phyloP scores from a whole-genome alignment of 2,329 filamentous ascomycete genomes.

The Scytalidium lignicola region DNA sequence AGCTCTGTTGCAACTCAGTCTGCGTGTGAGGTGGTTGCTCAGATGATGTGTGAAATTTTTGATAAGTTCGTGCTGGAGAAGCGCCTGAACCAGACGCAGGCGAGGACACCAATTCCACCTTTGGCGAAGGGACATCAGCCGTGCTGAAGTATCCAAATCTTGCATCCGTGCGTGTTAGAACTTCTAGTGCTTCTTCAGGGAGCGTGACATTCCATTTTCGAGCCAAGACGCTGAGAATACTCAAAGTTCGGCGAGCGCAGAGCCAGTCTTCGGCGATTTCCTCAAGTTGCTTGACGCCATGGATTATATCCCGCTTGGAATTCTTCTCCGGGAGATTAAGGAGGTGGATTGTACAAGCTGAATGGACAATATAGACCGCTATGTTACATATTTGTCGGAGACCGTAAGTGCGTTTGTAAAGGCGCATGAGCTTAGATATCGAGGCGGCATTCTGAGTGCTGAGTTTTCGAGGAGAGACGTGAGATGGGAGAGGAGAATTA shows the following conservation, averaged over 20 bases:
- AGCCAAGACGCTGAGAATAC: constrained; percentile 77
- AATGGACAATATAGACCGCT: constrained; percentile 91
- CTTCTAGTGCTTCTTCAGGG: constrained; percentile 72
- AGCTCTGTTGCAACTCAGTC: constrained; percentile 22
- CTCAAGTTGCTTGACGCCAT: constrained; percentile 86
- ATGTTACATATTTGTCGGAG: constrained; percentile 94
- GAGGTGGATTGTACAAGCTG: constrained; percentile 89
- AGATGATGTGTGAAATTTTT: constrained; percentile 5
- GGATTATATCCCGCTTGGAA: constrained; percentile 80
- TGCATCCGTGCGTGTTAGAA: constrained; percentile 72
- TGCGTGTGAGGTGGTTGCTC: constrained; percentile 11
- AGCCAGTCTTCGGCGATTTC: constrained; percentile 96
- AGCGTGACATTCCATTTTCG: constrained; percentile 87
- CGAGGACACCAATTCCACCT: constrained; percentile 23
- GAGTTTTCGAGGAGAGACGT: constrained; percentile 84
- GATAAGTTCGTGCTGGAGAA: constrained; percentile 14
- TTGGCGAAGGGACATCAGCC: constrained; percentile 27
- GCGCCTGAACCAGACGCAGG: constrained; percentile 16
- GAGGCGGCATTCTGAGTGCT: constrained; percentile 85
- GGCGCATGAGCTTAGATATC: constrained; percentile 88
- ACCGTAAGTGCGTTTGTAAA: constrained; percentile 91
- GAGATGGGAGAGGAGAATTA: constrained; percentile 75
- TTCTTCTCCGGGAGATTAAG: constrained; percentile 92
- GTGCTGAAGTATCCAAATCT: constrained; percentile 69
- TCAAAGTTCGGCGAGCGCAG: constrained; percentile 77